Conservation (phyloP, 768 basidiomycete species). For the Mycena indigotica region DNA sequence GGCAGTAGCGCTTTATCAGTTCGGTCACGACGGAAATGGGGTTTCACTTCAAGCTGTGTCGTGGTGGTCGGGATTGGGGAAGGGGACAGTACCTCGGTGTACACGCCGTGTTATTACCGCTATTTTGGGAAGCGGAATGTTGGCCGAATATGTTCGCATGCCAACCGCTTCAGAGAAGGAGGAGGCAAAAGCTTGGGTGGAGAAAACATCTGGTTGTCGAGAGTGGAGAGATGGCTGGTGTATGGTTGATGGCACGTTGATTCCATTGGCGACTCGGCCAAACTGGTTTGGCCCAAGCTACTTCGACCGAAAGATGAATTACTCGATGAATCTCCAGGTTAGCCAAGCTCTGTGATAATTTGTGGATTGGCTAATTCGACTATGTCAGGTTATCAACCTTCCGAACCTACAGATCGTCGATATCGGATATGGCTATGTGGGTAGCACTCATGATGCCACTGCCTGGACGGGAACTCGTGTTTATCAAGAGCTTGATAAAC, state of each 20-base stretch:
- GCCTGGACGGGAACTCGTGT: slow-evolving; percentile 23
- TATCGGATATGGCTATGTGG: slow-evolving; percentile 21
- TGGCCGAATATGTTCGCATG: neutral
- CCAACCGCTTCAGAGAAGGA: neutral
- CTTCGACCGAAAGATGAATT: slow-evolving; percentile 1
- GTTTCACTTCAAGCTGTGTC: slow-evolving; percentile 22
- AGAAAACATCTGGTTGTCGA: neutral
- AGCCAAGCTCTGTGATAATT: too few relatives aligned
- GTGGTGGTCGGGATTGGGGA: slow-evolving; percentile 15
- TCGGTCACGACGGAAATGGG: slow-evolving; percentile 17
- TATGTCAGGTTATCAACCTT: slow-evolving; percentile 11
- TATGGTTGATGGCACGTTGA: neutral
- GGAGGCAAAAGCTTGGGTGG: neutral
- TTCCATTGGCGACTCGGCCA: neutral
- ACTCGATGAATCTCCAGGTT: neutral
- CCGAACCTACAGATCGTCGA: slow-evolving; percentile 18
- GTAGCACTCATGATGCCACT: slow-evolving; percentile 29
- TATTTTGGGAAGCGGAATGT: neutral
- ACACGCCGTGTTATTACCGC: slow-evolving; percentile 16
- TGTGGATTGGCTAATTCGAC: neutral
- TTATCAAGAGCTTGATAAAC: neutral
- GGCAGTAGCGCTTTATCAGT: slow-evolving; percentile 2
- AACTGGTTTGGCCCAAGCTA: neutral
- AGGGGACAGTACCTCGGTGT: slow-evolving; percentile 26
- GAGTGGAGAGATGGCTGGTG: neutral